A percentile compares a stretch with the other conserved stretches of the same genome.
phyloP scores from a whole-genome alignment of 1,284 basidiomycete genomes.

The Cystobasidiaceae sp. region DNA sequence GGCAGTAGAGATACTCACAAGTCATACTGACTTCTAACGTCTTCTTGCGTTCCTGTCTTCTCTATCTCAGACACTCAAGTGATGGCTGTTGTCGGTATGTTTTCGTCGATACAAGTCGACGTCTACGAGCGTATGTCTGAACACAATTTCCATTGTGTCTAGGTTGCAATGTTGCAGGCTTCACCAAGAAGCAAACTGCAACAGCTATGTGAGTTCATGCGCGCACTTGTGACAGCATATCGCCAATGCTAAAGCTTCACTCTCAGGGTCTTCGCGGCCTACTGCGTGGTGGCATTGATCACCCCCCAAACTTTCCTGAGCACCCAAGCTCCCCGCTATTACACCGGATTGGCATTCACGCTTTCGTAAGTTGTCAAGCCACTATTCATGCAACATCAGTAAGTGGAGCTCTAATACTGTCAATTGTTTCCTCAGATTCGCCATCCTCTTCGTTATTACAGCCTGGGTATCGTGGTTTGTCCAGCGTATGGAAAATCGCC shows the following conservation, averaged over 20 bases:
- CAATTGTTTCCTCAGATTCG: neutral
- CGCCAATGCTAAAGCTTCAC: neutral
- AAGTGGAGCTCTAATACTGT: too few relatives aligned
- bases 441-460: neutral
- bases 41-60: neutral
- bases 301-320: neutral
- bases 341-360: neutral
- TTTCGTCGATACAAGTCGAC: too few relatives aligned
- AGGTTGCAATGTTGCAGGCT: conserved; percentile 5
- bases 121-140: neutral
- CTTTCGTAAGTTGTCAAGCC: neutral
- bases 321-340: neutral
- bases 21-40: neutral
- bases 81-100: neutral
- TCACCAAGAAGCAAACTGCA: conserved; percentile 3
- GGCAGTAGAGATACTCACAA: neutral
- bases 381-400: neutral
- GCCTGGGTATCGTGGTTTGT: neutral
- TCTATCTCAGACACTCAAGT: neutral
- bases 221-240: neutral
- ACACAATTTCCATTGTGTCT: conserved; percentile 3
- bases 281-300: neutral
- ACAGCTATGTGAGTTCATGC: neutral
- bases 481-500: neutral
- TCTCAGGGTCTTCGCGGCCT: neutral